These are phyloP conservation scores for Botrytis pseudocinerea DNA, from an alignment of 2,329 filamentous ascomycete genomes.

Conservation along the genomic window DNA sequence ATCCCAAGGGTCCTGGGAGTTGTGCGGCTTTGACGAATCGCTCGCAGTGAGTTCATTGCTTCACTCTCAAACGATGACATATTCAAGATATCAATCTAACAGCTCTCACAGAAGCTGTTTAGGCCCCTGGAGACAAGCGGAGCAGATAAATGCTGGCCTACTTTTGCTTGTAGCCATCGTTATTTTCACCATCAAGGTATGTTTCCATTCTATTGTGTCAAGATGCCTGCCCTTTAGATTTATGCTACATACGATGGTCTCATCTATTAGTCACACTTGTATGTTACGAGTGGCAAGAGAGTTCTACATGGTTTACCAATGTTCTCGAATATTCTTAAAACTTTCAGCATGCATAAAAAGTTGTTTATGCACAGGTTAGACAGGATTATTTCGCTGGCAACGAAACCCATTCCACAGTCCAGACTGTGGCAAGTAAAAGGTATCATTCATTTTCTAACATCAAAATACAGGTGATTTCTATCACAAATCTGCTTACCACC, in stretches of 20 bases:
- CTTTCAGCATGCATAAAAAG: neutral
- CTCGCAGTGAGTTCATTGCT: slow-evolving; percentile 9
- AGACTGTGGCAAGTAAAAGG: neutral
- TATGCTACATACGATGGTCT: neutral
- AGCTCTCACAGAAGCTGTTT: slow-evolving; percentile 47
- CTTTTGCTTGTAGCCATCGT: slow-evolving; percentile 55
- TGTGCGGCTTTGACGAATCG: slow-evolving; percentile 26
- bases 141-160: slow-evolving; percentile 55
- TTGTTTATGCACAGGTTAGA: neutral
- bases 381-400: neutral
- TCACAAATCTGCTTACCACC: slow-evolving; percentile 36
- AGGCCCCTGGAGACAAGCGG: slow-evolving; percentile 55
- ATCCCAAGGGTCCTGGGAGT: slow-evolving; percentile 1
- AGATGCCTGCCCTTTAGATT: neutral
- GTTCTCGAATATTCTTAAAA: neutral
- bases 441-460: slow-evolving; percentile 9
- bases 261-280: neutral
- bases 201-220: slow-evolving; percentile 22
- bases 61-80: too few species aligned
- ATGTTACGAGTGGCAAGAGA: neutral
- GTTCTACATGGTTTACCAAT: neutral
- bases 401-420: neutral
- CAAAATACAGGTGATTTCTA: slow-evolving; percentile 30
- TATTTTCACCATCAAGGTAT: slow-evolving; percentile 58
- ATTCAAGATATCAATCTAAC: neutral